phyloP scores from a whole-genome alignment of 306 rosid species.

The Trifolium fragiferum region DNA sequence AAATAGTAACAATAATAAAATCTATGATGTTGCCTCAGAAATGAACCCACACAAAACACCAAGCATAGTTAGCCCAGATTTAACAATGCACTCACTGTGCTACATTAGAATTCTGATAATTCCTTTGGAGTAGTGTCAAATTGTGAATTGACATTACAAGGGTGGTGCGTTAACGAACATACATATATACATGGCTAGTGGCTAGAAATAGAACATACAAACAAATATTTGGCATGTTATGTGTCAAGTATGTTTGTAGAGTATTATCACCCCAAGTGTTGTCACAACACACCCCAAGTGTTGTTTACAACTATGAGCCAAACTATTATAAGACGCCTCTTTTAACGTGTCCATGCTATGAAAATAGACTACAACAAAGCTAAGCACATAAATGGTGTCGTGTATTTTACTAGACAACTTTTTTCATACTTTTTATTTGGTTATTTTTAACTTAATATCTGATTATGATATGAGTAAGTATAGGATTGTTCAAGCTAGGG shows the following conservation, averaged over 20 bases:
- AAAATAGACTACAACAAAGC: slow-evolving; percentile 9
- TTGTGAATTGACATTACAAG: slow-evolving; percentile 3
- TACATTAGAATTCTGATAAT: slow-evolving; percentile 14
- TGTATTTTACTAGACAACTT: slow-evolving; percentile 13
- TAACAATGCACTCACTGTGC: neutral
- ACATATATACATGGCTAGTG: slow-evolving; percentile 5
- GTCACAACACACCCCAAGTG: neutral
- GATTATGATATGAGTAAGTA: neutral
- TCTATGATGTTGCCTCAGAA: slow-evolving; percentile 18
- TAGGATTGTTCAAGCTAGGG: neutral
- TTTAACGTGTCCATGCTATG: neutral
- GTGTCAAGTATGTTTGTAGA: slow-evolving; percentile 14
- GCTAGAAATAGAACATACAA: neutral
- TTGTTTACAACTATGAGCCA: slow-evolving; percentile 13
- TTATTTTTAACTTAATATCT: slow-evolving; percentile 8
- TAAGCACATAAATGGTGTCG: slow-evolving; percentile 22
- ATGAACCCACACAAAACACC: slow-evolving; percentile 19
- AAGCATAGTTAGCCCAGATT: slow-evolving; percentile 26
- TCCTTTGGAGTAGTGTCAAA: slow-evolving; percentile 1
- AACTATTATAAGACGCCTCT: neutral
- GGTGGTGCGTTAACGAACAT: neutral
- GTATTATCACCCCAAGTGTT: slow-evolving; percentile 7
- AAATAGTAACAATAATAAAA: neutral
- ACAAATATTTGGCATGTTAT: slow-evolving; percentile 9
- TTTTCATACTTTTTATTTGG: neutral